Evolutionary conservation across 352 stramenopile genomes (phyloP), one percentile per base, ranked within the genome.

Genomic region (Globisporangium heterothallicum): DNA sequence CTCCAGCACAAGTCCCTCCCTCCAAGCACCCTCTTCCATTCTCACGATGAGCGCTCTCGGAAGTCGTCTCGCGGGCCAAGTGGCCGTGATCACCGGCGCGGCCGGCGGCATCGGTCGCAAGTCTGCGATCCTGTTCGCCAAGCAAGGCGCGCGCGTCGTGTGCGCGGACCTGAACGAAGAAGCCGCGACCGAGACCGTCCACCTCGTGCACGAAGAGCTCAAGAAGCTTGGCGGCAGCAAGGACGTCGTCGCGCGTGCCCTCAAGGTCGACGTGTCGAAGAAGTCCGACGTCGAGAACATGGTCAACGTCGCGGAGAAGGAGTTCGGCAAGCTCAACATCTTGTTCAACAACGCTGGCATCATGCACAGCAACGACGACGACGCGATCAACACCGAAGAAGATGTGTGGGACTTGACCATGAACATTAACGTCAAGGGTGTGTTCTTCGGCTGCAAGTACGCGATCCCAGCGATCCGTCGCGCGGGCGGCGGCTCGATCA

Each of bases 401-500:
- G 60, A 88, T 47, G 74, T 94, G 25, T 94, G 79, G 78, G 84
- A 94, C 51, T 65, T 90, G 30, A 92, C 81, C 36, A 92, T 94
- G 73, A 72, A 85, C 63, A 83, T 94, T 54, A 94, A 94, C 60
- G 84, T 94, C 49, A 94, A 94, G 64, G 81, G 84, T 29, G 84
- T 94, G n/a, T 94, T 94, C 64, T 76, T 92, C 22, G 84, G 84
- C 22, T 92, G 81, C 70, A 94, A 94, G 64, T 91, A 92, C 53
- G 81, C 74, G 40, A 91, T 94, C 54, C 81, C 84, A 26, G 84
- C 84, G 26, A 65, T 94, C 61, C 77, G 76, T 54, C 80, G 84
- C 19, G 78, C 84, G 5, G 84, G 84, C 40, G 79, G 79, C 3
- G 84, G 84, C 36, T 92, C 81, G 19, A 92, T 94, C 63, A 87